Conservation (phyloP, 345 rosid genomes). For the Salix arbutifolia region DNA sequence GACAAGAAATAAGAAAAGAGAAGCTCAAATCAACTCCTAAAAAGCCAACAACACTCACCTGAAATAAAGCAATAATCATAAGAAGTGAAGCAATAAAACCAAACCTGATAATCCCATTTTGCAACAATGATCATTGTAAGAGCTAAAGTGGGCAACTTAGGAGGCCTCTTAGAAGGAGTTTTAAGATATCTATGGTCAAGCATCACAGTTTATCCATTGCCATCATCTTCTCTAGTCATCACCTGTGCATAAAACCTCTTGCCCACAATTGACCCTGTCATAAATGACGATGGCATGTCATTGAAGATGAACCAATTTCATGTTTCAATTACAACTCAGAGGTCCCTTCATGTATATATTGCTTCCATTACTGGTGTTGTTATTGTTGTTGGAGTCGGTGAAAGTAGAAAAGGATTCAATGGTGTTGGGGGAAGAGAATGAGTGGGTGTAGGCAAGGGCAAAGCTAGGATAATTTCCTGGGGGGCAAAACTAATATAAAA, state of each 20-base stretch:
- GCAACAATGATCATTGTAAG: slow-evolving; percentile 86
- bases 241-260: slow-evolving; percentile 77
- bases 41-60: neutral
- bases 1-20: neutral
- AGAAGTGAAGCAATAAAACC: neutral
- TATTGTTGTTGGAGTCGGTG: no score
- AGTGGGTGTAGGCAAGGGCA: no score
- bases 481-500: no score
- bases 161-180: slow-evolving; percentile 75
- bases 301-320: slow-evolving; percentile 37
- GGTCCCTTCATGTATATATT: slow-evolving; percentile 26
- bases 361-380: no score
- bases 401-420: no score
- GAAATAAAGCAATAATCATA: neutral
- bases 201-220: slow-evolving; percentile 91
- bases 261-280: slow-evolving; percentile 92
- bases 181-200: slow-evolving; percentile 91
- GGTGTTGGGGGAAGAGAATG: no score
- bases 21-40: neutral
- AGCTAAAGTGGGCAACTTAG: slow-evolving; percentile 65
- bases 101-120: slow-evolving; percentile 95
- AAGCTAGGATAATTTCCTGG: no score
- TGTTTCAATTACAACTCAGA: slow-evolving; percentile 20
- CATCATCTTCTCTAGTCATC: slow-evolving; percentile 79
- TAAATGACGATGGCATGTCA: slow-evolving; percentile 80